A percentile compares a stretch with the other conserved stretches of the same genome.
These are phyloP conservation scores for Nothopassalora personata DNA, from an alignment of 2,329 filamentous ascomycete species.

Conservation along the genomic window DNA sequence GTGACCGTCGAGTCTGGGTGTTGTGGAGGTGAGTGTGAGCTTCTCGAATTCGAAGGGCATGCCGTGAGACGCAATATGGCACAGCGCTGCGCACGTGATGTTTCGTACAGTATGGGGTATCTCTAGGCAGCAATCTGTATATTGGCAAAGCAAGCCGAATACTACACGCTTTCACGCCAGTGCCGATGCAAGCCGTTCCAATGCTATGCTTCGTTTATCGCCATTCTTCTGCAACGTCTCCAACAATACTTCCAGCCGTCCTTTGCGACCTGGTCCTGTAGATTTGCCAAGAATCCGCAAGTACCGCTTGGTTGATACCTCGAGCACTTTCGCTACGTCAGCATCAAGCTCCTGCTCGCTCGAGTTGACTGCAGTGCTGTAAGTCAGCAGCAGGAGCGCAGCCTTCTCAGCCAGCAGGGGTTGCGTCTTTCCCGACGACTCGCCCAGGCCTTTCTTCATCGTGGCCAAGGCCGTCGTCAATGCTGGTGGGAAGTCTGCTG, in stretches of 20 bases:
- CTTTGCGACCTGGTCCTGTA: constrained; percentile 3
- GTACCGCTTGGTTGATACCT: constrained; percentile 34
- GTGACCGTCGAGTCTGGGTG: too few relatives aligned
- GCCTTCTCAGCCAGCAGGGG: constrained; percentile 42
- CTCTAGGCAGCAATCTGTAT: neutral
- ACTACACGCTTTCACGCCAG: neutral
- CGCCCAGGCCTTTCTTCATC: constrained; percentile 45
- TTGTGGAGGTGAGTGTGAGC: neutral
- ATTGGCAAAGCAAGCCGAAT: neutral
- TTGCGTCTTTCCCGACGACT: constrained; percentile 31
- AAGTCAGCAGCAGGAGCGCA: constrained; percentile 45
- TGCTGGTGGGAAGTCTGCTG: constrained; percentile 66
- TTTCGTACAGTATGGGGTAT: neutral
- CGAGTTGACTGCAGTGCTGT: constrained; percentile 38
- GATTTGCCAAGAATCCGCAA: constrained; percentile 9
- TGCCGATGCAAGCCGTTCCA: neutral
- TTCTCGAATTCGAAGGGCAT: neutral
- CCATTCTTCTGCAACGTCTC: neutral
- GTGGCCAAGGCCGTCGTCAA: constrained; percentile 60
- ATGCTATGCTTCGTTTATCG: neutral
- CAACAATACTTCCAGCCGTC: neutral
- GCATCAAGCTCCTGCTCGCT: constrained; percentile 40
- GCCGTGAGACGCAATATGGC: neutral
- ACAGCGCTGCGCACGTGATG: neutral
- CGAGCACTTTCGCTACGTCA: constrained; percentile 49